Evolutionary conservation across 1,284 basidiomycete genomes (phyloP), one percentile per base, ranked within the genome.

Genomic region (Tylopilus sp.): DNA sequence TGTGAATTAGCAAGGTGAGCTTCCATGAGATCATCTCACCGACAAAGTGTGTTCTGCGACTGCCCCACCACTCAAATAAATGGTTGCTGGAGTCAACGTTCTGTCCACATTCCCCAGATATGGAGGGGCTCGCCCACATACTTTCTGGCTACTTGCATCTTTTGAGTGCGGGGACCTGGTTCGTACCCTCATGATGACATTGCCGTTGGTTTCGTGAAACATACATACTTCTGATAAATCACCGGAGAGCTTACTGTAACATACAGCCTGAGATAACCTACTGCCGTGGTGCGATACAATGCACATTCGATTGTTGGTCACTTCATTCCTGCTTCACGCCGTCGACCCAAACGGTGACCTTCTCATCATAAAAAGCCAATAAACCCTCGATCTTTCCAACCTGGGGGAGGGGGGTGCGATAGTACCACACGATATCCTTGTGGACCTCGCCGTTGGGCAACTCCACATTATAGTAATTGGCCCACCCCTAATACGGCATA

Each of bases 311-410:
- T n/a, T 16, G 6, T 9, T n/a, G 19, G 26, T 39, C 23, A 1
- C 45, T 45, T 61, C 42, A 61, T 16, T 48, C 48, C 57, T 79
- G 75, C 57, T 78, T 77, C 48, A 72, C 71, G 8, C 74, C 81
- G 56, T 85, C 81, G n/a, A 86, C 61, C 68, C 72, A 85, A 7
- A 85, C 74, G 49, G 83, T 79, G 16, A 84, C 76, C 54, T 81
- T 82, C 58, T 85, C 82, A 48, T 86, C 81, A 53, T 81, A 82
- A 61, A 83, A 85, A 0, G 79, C 76, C 3, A 78, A 66, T 49
- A 73, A 30, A n/a, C 81, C 81, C 44, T 65, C 68, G 46, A 84
- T 75, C 19, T 65, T 71, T 5, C 72, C 64, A 42, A 76, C 77
- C 54, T 84, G 81, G 0, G 68, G 63, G 13, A 67, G 73, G 0